A percentile compares a stretch with the other conserved stretches of the same genome.
Evolutionary conservation across 495 filamentous ascomycete species (phyloP).

Genomic region (Penicillium argentinense): DNA sequence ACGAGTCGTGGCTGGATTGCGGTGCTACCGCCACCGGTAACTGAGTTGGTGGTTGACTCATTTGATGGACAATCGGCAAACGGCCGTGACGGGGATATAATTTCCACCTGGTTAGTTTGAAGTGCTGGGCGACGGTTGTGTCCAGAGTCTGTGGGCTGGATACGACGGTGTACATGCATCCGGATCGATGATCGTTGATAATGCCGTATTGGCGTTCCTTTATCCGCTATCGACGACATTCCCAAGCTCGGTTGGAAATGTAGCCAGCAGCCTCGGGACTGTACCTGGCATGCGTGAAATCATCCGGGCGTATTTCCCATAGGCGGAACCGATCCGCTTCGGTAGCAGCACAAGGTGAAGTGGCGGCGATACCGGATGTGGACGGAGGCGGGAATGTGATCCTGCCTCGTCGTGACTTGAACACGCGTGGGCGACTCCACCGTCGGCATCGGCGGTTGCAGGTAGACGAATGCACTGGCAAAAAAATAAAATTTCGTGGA

Average conservation of each 20-base stretch:
- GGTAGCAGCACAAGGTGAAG: slow-evolving; percentile 2
- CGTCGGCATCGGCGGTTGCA: neutral
- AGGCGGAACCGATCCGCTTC: slow-evolving; percentile 14
- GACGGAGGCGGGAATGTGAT: slow-evolving; percentile 24
- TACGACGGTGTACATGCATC: no score
- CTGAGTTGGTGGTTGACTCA: neutral
- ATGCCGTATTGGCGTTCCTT: no score
- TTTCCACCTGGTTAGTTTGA: neutral
- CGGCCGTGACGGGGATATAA: neutral
- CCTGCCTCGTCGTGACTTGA: slow-evolving; percentile 1
- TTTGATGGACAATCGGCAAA: no score
- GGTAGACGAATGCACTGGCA: slow-evolving; percentile 1
- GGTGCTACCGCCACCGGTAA: neutral
- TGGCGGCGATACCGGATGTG: slow-evolving; percentile 24
- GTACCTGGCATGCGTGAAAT: slow-evolving; percentile 20
- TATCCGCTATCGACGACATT: no score
- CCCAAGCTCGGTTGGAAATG: slow-evolving; percentile 19
- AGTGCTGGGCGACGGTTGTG: no score
- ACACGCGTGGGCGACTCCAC: slow-evolving; percentile 25
- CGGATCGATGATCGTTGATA: no score
- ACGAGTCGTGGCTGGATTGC: no score
- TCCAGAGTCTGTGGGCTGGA: no score
- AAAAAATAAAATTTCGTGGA: slow-evolving; percentile 7
- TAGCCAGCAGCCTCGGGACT: slow-evolving; percentile 16
- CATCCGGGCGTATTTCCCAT: slow-evolving; percentile 4